Base-by-base conservation (phyloP, 2,329 filamentous ascomycete species). In the Colletotrichum costaricense region DNA sequence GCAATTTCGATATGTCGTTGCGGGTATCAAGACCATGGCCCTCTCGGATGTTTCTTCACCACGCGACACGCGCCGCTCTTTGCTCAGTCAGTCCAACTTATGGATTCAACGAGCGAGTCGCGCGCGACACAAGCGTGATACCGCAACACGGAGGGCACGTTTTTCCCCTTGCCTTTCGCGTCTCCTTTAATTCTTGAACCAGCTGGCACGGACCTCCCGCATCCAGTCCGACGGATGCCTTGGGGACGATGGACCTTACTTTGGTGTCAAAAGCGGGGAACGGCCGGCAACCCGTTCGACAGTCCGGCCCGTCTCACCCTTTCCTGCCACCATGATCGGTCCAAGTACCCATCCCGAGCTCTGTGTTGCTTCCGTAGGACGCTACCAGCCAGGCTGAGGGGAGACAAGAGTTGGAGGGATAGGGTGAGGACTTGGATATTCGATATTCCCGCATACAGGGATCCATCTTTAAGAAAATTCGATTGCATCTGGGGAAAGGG, bases 221-320 rank as follows among this genome's bases (percentile, higher is more conserved):
- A 56, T 57, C 60, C 56, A 63, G 60, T 49, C 56, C 56, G 60
- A 65, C 67, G 55, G 67, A 60, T 69, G 56, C 35, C 46, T 57
- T 57, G 26, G 66, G 56, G 52, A 42, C 38, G 33, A 35, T 35
- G 33, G 33, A 35, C 33, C 33, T 42, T 33, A 56, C 66, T 56
- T 56, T 60, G 22, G 56, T 22, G 33, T 30, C 66, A 64, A 65
- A 70, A 60, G 60, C 67, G 71, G 71, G 55, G 60, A 49, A 49
- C 67, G 28, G 30, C 60, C 71, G 60, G 71, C 28, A 73, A 73
- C 66, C 42, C 71, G 71, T 49, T 62, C 62, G 46, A 69, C 54
- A 42, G 12, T 16, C 57, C 60, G 56, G 56, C 67, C 62, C 60
- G 55, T 65, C 66, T 64, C 60, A 62, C 55, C 38, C 8, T 38